Conservation (phyloP, 768 basidiomycete species). For the Cystobasidiopsis lactophilus region DNA sequence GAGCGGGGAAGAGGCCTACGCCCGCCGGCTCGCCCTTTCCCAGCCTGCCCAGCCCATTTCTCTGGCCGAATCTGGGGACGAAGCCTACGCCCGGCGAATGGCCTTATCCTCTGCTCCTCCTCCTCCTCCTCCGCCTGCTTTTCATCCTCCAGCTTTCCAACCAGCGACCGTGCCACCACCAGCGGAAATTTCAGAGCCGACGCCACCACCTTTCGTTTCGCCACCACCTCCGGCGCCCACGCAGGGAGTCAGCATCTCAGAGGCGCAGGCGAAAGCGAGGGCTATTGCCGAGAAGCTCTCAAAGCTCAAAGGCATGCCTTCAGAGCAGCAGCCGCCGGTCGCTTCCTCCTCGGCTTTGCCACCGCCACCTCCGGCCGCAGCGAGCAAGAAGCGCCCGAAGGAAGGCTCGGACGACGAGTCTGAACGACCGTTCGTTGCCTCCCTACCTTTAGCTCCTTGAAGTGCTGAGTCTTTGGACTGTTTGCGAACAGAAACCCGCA, state of each 20-base stretch:
- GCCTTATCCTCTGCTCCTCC: background rate
- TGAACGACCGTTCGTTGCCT: background rate
- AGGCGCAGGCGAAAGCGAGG: conserved; percentile 10
- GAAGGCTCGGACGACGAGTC: background rate
- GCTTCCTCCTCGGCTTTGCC: background rate
- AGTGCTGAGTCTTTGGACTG: background rate
- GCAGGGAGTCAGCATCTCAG: too few relatives aligned
- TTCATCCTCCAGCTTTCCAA: background rate
- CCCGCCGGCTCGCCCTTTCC: conserved; percentile 8
- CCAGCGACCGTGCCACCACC: background rate
- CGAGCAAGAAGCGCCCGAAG: conserved; percentile 2
- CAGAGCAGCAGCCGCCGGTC: background rate
- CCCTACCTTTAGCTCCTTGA: background rate
- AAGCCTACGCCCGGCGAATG: background rate
- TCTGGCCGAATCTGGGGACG: background rate
- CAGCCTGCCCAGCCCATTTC: background rate
- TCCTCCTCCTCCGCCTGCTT: background rate
- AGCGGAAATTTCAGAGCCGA: background rate
- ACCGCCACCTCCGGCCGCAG: background rate
- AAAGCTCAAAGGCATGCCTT: background rate
- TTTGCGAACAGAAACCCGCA: conserved; percentile 3
- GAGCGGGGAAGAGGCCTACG: conserved; percentile 4
- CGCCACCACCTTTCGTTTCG: background rate
- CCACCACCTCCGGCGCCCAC: background rate
- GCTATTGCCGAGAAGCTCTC: conserved; percentile 10